These are phyloP conservation scores for Hypomyces perniciosus DNA, from an alignment of 2,329 filamentous ascomycete species.

Conservation along the genomic window DNA sequence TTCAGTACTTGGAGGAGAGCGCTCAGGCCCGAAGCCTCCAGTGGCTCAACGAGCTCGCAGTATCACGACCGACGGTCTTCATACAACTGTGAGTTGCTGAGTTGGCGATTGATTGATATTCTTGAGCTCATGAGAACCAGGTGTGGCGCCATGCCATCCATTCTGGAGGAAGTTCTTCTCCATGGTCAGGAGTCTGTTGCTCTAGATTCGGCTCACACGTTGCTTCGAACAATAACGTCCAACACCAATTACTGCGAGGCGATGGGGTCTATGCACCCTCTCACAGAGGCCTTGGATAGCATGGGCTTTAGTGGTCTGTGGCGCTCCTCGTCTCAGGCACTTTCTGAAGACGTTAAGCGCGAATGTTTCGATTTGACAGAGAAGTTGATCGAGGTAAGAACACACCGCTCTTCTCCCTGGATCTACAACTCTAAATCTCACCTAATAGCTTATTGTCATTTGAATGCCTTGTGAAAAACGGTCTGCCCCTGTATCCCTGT, in stretches of 20 bases:
- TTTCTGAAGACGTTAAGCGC: conserved; percentile 43
- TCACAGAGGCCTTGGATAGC: conserved; percentile 50
- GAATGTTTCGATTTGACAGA: conserved; percentile 51
- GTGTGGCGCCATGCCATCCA: conserved; percentile 48
- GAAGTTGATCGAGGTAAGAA: conserved; percentile 53
- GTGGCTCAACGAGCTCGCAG: conserved; percentile 55
- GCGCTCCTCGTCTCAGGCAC: conserved; percentile 48
- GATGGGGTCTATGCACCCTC: conserved; percentile 40
- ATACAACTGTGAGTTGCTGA: conserved; percentile 47
- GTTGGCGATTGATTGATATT: too few relatives aligned
- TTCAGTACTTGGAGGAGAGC: conserved; percentile 56
- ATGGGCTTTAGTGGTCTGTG: conserved; percentile 60
- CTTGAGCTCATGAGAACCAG: conserved; percentile 28
- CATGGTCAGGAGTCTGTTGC: conserved; percentile 57
- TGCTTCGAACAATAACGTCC: conserved; percentile 54
- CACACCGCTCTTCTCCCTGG: too few relatives aligned
- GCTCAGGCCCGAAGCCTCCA: conserved; percentile 53
- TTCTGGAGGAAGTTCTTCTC: conserved; percentile 57
- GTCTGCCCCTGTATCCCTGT: too few relatives aligned
- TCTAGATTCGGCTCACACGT: conserved; percentile 53
- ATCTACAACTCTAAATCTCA: too few relatives aligned
- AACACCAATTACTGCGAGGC: conserved; percentile 45
- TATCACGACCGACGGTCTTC: conserved; percentile 49
- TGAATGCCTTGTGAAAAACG: too few relatives aligned
- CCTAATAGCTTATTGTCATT: too few relatives aligned